Base-by-base conservation (phyloP, 441 rosid genomes). In the Populus trichocarpa region DNA sequence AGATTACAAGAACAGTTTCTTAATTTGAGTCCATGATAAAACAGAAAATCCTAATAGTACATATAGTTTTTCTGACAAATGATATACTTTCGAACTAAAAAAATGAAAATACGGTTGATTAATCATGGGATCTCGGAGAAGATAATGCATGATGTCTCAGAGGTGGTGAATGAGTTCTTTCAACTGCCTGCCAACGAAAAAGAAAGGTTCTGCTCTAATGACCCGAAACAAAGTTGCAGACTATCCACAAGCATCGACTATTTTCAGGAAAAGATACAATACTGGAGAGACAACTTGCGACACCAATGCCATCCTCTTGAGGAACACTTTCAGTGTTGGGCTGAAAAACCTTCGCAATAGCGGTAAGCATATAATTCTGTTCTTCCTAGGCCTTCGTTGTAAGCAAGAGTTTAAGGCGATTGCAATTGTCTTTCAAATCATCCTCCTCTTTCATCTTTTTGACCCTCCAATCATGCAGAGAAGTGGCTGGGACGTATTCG, bases 151-250 rank as follows among this genome's bases (percentile, higher is more conserved):
- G 76, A 75, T 16, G 70, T n/a, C 20, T 25, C 67, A 66, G 20
- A 68, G 26, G 81, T 78, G 28, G 79, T 40, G 8, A 64, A 75
- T 36, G 84, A 78, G 67, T 70, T 84, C 69, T 78, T 74, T 46
- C 67, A 76, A 33, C 79, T 82, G 80, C 73, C 80, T 1, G 78
- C 71, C 0, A 32, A 76, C 71, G 83, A 82, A 36, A 82, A 81
- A 72, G 76, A 71, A 69, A 72, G 75, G 32, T 63, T 82, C n/a
- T 77, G 72, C 66, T 68, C 72, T 8, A 72, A 86, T 67, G 80
- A 77, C 73, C 72, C 79, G 5, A 73, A 61, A 14, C 64, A 73
- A 68, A 75, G 75, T 68, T 77, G 77, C 78, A 82, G 74, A 70
- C 67, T 20, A 20, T 72, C 30, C 67, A 72, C 75, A 72, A 57